Evolutionary conservation across 1,139 yeast species (phyloP).

Genomic region (Suhomyces maxii): DNA sequence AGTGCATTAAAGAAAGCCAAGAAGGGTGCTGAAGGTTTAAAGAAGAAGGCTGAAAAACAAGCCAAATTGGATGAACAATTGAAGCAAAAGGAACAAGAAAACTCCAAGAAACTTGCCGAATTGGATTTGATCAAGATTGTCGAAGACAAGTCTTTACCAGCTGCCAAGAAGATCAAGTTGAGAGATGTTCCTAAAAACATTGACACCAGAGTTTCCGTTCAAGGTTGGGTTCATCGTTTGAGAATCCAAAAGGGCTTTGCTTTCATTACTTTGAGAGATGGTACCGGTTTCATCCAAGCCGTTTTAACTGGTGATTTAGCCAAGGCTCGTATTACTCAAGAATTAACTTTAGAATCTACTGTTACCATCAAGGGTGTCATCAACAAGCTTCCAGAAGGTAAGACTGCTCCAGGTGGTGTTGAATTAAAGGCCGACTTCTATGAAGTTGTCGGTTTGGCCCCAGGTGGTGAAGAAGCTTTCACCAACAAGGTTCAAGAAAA

Average conservation of each 20-base stretch:
- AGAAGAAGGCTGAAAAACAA: conserved; percentile 85
- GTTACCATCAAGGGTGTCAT: conserved; percentile 77
- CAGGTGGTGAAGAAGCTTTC: conserved; percentile 93
- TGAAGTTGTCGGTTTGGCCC: conserved; percentile 87
- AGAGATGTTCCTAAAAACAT: conserved; percentile 50
- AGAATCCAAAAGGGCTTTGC: conserved; percentile 91
- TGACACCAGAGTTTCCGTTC: conserved; percentile 67
- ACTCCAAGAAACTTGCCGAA: conserved; percentile 72
- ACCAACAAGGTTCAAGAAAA: conserved; percentile 91
- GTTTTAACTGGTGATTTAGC: conserved; percentile 91
- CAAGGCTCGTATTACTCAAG: conserved; percentile 79
- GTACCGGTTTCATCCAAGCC: conserved; percentile 86
- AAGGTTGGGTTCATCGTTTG: conserved; percentile 96
- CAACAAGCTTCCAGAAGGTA: conserved; percentile 88
- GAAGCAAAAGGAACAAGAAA: conserved; percentile 62
- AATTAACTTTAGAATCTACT: conserved; percentile 86
- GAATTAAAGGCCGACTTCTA: conserved; percentile 91
- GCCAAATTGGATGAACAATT: conserved; percentile 62
- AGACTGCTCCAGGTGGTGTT: conserved; percentile 96
- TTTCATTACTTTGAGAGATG: conserved; percentile 91
- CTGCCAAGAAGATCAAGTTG: conserved; percentile 69
- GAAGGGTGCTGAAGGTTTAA: conserved; percentile 91
- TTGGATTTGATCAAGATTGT: conserved; percentile 67
- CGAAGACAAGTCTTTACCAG: conserved; percentile 73
- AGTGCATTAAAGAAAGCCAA: conserved; percentile 95